phyloP scores from a whole-genome alignment of 140 eudicot genomes.

The Erigeron philadelphicus region DNA sequence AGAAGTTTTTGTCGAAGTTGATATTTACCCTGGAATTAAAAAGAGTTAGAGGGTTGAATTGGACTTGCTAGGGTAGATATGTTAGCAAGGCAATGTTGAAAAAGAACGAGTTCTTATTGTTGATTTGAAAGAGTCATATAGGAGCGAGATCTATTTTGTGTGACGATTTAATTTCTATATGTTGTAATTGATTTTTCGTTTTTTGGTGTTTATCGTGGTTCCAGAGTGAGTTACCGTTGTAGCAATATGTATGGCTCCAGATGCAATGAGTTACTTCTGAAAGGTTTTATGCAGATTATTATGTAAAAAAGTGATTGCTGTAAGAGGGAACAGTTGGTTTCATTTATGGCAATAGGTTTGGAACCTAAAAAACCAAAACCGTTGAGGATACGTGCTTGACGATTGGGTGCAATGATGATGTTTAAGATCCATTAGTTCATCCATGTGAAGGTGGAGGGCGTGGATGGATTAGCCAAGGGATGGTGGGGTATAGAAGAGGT shows the following conservation, averaged over 20 bases:
- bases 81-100: not conserved
- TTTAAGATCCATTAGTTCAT: constrained; percentile 92
- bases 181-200: not conserved
- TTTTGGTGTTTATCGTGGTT: constrained; percentile 50
- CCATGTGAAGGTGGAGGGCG: constrained; percentile 99
- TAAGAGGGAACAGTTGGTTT: constrained; percentile 54
- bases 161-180: not conserved
- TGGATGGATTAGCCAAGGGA: constrained; percentile 97
- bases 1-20: too few species aligned
- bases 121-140: too few species aligned
- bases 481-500: constrained; percentile 82
- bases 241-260: constrained; percentile 96
- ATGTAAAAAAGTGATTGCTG: constrained; percentile 92
- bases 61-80: too few species aligned
- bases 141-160: too few species aligned
- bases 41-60: too few species aligned
- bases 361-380: constrained; percentile 39
- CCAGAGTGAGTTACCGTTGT: constrained; percentile 76
- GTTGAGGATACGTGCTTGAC: constrained; percentile 35
- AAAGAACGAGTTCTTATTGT: constrained; percentile 6
- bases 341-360: constrained; percentile 36
- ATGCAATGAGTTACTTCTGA: constrained; percentile 91
- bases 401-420: constrained; percentile 54
- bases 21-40: too few species aligned
- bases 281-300: constrained; percentile 91